A percentile compares a stretch with the other conserved stretches of the same genome.
These are phyloP conservation scores for Psilocybe cubensis DNA, from an alignment of 768 basidiomycete genomes.

Conservation along the genomic window DNA sequence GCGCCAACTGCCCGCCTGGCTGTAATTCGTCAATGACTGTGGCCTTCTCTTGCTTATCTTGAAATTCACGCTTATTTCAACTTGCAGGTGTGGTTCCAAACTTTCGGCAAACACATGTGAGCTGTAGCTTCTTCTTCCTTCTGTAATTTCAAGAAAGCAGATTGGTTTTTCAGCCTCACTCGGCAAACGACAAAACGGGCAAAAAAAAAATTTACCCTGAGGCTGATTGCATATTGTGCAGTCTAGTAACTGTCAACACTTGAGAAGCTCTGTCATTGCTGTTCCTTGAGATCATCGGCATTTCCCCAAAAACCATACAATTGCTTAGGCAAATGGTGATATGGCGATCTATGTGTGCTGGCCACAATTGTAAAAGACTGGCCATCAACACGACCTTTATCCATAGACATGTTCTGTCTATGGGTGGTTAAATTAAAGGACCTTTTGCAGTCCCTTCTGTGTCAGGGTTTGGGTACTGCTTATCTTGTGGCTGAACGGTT, in stretches of 20 bases:
- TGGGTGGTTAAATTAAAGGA: constrained; percentile 15
- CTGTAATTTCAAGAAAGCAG: constrained; percentile 19
- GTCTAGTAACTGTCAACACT: not conserved
- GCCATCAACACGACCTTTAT: not conserved
- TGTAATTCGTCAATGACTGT: not conserved
- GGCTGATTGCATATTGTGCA: not conserved
- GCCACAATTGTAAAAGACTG: not conserved
- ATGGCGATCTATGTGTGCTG: constrained; percentile 9
- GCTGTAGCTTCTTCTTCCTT: not conserved
- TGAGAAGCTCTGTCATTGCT: constrained; percentile 7
- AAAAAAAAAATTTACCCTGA: not conserved
- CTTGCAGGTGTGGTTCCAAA: not conserved
- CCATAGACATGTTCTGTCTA: not conserved
- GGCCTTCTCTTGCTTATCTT: not conserved
- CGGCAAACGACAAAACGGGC: constrained; percentile 3
- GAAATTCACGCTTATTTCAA: not conserved
- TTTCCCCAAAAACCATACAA: constrained; percentile 1
- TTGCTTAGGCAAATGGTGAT: constrained; percentile 10
- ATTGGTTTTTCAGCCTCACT: constrained; percentile 20
- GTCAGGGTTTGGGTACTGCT: not conserved
- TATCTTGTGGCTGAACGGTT: not conserved
- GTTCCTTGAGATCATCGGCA: constrained; percentile 6
- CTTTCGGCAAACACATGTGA: not conserved
- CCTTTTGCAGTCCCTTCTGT: not conserved
- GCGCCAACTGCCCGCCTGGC: constrained; percentile 3